phyloP scores from a whole-genome alignment of 2,329 filamentous ascomycete genomes.

The Neocatenulostroma microsporum region DNA sequence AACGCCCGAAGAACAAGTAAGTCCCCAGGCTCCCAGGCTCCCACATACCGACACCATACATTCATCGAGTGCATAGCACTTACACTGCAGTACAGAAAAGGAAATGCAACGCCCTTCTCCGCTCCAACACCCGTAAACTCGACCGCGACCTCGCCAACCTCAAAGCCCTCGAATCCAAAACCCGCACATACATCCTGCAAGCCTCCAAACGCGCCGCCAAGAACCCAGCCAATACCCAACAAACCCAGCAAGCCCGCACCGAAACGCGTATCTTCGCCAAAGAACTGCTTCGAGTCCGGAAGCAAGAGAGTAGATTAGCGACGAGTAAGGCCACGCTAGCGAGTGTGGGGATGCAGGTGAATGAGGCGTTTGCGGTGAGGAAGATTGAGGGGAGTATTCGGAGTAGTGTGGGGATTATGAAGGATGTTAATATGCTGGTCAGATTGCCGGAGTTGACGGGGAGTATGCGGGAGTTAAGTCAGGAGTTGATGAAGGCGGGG shows the following conservation, averaged over 20 bases:
- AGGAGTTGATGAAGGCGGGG: constrained; percentile 86
- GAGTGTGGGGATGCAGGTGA: constrained; percentile 94
- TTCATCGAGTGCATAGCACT: not conserved
- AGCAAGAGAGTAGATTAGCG: constrained; percentile 62
- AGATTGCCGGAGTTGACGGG: constrained; percentile 75
- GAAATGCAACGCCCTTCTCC: constrained; percentile 89
- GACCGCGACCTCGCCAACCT: constrained; percentile 83
- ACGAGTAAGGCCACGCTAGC: constrained; percentile 88
- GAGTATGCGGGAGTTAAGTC: constrained; percentile 81
- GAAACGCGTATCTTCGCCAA: constrained; percentile 84
- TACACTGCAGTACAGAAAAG: constrained; percentile 56
- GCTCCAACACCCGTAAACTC: constrained; percentile 82
- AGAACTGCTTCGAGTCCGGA: constrained; percentile 77
- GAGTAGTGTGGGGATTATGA: constrained; percentile 87
- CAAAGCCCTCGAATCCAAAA: constrained; percentile 72
- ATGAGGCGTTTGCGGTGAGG: constrained; percentile 87
- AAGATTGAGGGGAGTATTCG: constrained; percentile 92
- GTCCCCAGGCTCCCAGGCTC: constrained; percentile 14
- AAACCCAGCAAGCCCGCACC: constrained; percentile 67
- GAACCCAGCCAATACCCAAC: constrained; percentile 67
- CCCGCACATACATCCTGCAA: constrained; percentile 73
- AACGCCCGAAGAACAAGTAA: constrained; percentile 85
- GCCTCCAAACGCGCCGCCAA: constrained; percentile 74
- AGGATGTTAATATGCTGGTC: constrained; percentile 83
- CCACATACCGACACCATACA: constrained; percentile 1